phyloP scores from a whole-genome alignment of 305 asterid genomes.

The Andrographis paniculata region DNA sequence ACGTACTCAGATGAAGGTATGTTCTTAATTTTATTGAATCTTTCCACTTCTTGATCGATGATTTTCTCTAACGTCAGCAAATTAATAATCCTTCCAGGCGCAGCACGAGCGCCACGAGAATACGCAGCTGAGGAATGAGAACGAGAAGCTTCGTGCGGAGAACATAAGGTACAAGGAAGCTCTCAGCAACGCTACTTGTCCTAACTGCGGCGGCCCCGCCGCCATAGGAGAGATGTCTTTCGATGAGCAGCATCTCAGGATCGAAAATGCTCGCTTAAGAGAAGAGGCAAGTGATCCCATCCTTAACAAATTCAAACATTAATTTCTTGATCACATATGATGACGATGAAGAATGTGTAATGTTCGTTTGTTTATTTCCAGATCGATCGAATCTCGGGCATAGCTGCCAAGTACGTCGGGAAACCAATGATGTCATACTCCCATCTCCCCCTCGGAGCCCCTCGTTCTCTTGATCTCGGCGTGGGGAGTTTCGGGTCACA shows the following conservation, averaged over 20 bases:
- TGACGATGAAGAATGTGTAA: background rate
- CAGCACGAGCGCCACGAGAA: no score
- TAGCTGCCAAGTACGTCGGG: constrained; percentile 82
- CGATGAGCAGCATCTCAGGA: constrained; percentile 94
- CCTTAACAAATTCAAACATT: background rate
- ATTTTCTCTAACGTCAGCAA: no score
- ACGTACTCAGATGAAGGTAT: no score
- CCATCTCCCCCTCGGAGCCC: constrained; percentile 39
- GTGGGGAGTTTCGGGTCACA: constrained; percentile 46
- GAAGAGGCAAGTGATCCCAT: constrained; percentile 46
- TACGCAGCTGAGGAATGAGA: constrained; percentile 65
- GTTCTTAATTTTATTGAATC: no score
- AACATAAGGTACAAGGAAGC: constrained; percentile 84
- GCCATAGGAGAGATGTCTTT: constrained; percentile 92
- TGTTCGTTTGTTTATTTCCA: constrained; percentile 15
- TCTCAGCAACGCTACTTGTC: constrained; percentile 71
- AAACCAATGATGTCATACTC: constrained; percentile 71
- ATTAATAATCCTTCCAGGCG: no score
- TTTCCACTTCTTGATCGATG: no score
- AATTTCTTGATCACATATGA: background rate
- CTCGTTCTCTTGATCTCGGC: constrained; percentile 57
- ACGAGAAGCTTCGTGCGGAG: constrained; percentile 84
- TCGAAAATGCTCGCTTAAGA: no score
- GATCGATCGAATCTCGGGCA: constrained; percentile 84
- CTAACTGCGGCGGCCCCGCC: constrained; percentile 92